Percentiles rank a stretch among this genome's conserved stretches.
phyloP scores from a whole-genome alignment of 345 rosid genomes.

The Reutealis trisperma region DNA sequence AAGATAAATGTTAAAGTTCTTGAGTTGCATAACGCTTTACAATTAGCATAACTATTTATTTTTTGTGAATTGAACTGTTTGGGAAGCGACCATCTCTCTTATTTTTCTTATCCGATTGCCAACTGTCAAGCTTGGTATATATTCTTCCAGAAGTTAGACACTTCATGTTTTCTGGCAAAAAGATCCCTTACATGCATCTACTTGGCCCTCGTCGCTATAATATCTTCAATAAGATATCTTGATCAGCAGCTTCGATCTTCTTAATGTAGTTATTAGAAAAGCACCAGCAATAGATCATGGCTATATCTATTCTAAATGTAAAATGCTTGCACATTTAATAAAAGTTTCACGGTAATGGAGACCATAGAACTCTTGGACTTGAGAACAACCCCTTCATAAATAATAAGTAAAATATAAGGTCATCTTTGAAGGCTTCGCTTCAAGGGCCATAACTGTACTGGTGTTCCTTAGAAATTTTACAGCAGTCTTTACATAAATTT shows the following conservation, averaged over 20 bases:
- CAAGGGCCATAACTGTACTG: too few species aligned
- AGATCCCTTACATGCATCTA: too few species aligned
- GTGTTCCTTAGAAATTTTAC: not conserved
- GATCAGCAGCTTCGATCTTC: not conserved
- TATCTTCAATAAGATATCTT: too few species aligned
- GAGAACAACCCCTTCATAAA: not conserved
- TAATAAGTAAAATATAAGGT: not conserved
- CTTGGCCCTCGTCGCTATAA: not conserved
- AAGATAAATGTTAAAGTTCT: not conserved
- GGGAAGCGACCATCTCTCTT: too few species aligned
- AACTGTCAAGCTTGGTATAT: too few species aligned
- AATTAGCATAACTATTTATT: not conserved
- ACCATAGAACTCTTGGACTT: not conserved
- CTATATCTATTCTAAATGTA: not conserved
- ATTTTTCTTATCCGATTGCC: too few species aligned
- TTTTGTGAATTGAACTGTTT: not conserved
- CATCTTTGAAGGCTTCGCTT: not conserved
- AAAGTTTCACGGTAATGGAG: not conserved
- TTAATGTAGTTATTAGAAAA: not conserved
- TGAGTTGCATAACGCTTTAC: not conserved
- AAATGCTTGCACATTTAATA: too few species aligned
- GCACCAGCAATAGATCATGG: not conserved
- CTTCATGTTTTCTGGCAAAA: too few species aligned
- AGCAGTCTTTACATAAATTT: not conserved
- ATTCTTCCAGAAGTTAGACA: too few species aligned